These are phyloP conservation scores for Dalechampia spathulata DNA, from an alignment of 441 rosid genomes.

Conservation along the genomic window DNA sequence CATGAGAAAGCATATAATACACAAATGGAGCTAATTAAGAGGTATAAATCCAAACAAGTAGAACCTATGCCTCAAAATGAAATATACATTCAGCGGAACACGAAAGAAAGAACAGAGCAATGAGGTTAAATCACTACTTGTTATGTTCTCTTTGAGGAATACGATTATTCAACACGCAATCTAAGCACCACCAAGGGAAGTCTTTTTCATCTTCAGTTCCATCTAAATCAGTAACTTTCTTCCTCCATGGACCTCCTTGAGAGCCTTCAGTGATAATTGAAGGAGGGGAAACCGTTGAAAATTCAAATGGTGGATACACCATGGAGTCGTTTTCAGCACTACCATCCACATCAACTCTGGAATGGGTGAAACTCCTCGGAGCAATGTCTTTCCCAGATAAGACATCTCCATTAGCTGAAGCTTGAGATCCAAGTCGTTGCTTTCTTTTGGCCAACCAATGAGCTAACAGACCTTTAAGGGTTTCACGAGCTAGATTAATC, in stretches of 20 bases:
- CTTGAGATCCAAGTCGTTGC: constrained; percentile 59
- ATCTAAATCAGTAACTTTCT: constrained; percentile 80
- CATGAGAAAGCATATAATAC: not conserved
- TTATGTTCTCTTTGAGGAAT: constrained; percentile 91
- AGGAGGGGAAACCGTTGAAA: constrained; percentile 72
- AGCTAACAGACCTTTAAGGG: constrained; percentile 86
- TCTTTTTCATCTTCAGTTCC: constrained; percentile 98
- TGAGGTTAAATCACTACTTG: constrained; percentile 45
- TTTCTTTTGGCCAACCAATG: constrained; percentile 85
- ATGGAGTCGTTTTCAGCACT: constrained; percentile 61
- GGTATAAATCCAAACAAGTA: constrained; percentile 1
- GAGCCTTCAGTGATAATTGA: constrained; percentile 94
- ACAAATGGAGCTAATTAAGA: not conserved
- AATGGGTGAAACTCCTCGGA: constrained; percentile 45
- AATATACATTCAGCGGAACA: constrained; percentile 1
- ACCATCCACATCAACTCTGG: constrained; percentile 68
- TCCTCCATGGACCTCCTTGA: constrained; percentile 98
- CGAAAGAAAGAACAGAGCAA: constrained; percentile 5
- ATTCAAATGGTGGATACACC: constrained; percentile 89
- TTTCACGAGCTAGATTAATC: constrained; percentile 97
- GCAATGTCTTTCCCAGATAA: constrained; percentile 52
- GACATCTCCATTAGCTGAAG: constrained; percentile 63
- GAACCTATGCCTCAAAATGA: not conserved
- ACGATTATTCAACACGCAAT: constrained; percentile 87
- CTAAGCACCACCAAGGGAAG: constrained; percentile 95